These are phyloP conservation scores for Aspergillus saccharolyticus DNA, from an alignment of 495 filamentous ascomycete genomes.

Conservation along the genomic window DNA sequence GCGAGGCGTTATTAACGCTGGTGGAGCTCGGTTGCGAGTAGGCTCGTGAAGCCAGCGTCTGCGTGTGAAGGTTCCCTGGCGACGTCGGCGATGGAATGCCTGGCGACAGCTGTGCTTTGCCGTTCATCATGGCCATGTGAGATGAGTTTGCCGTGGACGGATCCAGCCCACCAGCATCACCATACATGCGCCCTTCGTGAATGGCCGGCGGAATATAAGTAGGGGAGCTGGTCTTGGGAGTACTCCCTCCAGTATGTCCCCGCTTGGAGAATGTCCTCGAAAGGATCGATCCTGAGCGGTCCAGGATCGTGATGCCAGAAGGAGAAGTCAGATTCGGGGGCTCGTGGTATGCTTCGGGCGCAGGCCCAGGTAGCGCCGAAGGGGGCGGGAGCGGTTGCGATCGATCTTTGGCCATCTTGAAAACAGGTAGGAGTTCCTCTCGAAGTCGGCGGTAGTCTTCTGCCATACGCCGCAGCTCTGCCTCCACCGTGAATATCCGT, in stretches of 20 bases:
- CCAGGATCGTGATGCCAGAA: constrained; percentile 33
- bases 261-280: constrained; percentile 84
- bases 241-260: constrained; percentile 68
- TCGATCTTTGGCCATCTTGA: constrained; percentile 83
- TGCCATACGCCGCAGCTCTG: constrained; percentile 71
- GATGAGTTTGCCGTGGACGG: constrained; percentile 64
- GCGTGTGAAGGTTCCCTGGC: constrained; percentile 51
- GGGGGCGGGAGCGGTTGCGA: constrained; percentile 75
- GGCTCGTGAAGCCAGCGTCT: constrained; percentile 45
- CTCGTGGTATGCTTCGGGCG: constrained; percentile 29
- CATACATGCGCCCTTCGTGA: constrained; percentile 49
- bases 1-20: constrained; percentile 26
- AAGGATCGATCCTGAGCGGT: constrained; percentile 23
- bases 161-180: constrained; percentile 49
- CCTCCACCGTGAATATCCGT: constrained; percentile 72
- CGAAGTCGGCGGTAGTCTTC: constrained; percentile 81
- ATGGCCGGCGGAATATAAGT: constrained; percentile 64
- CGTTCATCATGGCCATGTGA: constrained; percentile 70
- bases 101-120: constrained; percentile 61
- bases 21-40: constrained; percentile 37
- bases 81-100: constrained; percentile 82
- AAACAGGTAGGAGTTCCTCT: constrained; percentile 84
- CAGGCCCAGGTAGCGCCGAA: constrained; percentile 27
- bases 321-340: constrained; percentile 39
- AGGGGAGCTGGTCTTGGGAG: constrained; percentile 75